Evolutionary conservation across 805 yeast species (phyloP).

Genomic region (Sugiyamaella qingdaonensis): DNA sequence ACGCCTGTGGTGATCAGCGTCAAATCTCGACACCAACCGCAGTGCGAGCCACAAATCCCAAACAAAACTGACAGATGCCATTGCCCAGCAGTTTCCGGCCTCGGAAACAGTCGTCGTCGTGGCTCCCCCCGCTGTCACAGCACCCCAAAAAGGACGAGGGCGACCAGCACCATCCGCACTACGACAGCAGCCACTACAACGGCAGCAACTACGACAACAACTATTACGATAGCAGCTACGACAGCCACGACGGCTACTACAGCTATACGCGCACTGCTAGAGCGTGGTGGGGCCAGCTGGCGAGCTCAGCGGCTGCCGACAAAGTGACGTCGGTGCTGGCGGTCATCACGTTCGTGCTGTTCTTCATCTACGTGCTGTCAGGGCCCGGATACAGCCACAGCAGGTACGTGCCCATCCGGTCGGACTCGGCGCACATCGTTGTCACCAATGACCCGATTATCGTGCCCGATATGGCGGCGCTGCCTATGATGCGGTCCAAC

Average conservation of each 20-base stretch:
- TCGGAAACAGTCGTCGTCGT: constrained; percentile 11
- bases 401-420: constrained; percentile 13
- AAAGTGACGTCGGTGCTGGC: constrained; percentile 4
- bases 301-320: constrained; percentile 2
- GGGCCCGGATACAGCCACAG: constrained; percentile 14
- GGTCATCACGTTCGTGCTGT: constrained; percentile 3
- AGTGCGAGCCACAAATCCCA: not conserved
- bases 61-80: not conserved
- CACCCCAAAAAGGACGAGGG: constrained; percentile 1
- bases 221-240: not conserved
- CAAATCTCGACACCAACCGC: no score
- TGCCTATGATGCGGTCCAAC: constrained; percentile 18
- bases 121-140: constrained; percentile 1
- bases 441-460: constrained; percentile 20
- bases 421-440: constrained; percentile 9
- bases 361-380: constrained; percentile 19
- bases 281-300: not conserved
- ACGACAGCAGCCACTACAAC: not conserved
- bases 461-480: constrained; percentile 20
- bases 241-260: not conserved
- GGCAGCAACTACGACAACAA: not conserved
- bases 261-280: no score
- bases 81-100: constrained; percentile 3
- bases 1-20: no score
- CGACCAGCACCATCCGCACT: constrained; percentile 1